A percentile compares a stretch with the other conserved stretches of the same genome.
These are phyloP conservation scores for Ballota nigra DNA, from an alignment of 257 asterid species.

Conservation along the genomic window DNA sequence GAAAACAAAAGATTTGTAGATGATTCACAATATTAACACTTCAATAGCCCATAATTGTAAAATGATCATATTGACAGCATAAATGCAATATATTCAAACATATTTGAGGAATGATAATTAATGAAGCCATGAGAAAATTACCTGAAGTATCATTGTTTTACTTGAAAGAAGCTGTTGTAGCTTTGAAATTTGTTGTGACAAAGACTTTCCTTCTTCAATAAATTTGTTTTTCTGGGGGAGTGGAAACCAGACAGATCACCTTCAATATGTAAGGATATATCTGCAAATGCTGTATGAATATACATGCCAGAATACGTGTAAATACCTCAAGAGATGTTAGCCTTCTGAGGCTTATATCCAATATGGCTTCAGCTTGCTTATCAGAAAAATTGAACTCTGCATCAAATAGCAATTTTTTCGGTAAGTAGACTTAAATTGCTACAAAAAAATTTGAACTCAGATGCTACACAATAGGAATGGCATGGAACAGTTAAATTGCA, in stretches of 20 bases:
- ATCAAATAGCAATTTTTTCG: slow-evolving; percentile 19
- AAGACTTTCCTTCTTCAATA: slow-evolving; percentile 73
- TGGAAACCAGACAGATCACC: neutral
- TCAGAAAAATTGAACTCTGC: slow-evolving; percentile 83
- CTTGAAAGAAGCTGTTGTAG: slow-evolving; percentile 82
- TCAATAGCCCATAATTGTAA: slow-evolving; percentile 1
- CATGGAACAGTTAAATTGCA: neutral
- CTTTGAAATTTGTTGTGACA: slow-evolving; percentile 71
- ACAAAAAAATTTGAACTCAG: neutral
- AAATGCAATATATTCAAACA: neutral
- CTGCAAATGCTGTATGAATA: neutral
- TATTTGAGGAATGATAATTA: neutral
- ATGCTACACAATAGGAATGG: slow-evolving; percentile 16
- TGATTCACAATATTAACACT: neutral
- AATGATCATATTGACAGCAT: slow-evolving; percentile 17
- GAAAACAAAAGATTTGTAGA: neutral
- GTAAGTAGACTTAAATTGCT: neutral
- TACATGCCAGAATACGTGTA: slow-evolving; percentile 21
- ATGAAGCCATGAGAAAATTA: slow-evolving; percentile 26
- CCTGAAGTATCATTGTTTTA: slow-evolving; percentile 75
- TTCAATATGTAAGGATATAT: slow-evolving; percentile 19
- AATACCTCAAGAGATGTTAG: slow-evolving; percentile 87
- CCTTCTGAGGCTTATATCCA: slow-evolving; percentile 95
- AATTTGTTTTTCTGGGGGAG: slow-evolving; percentile 79
- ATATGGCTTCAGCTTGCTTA: slow-evolving; percentile 91